phyloP scores from a whole-genome alignment of 75 land plant genomes.

The Pinus taeda region DNA sequence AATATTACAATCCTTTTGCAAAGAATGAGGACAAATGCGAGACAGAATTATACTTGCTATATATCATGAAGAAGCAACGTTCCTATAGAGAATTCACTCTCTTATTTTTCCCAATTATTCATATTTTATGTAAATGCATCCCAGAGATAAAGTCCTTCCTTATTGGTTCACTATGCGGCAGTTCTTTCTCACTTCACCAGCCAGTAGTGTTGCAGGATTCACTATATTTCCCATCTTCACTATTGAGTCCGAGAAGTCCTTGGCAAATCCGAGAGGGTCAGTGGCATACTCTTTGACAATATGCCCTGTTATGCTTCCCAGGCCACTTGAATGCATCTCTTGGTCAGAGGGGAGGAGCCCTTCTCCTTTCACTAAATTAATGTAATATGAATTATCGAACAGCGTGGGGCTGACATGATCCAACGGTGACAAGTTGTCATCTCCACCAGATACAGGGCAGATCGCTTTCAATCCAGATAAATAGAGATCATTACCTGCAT shows the following conservation, averaged over 20 bases:
- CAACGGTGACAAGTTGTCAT: constrained; percentile 46
- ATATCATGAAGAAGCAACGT: too few relatives aligned
- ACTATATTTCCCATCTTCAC: constrained; percentile 74
- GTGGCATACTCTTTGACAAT: constrained; percentile 41
- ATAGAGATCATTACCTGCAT: constrained; percentile 15
- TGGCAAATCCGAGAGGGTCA: constrained; percentile 39
- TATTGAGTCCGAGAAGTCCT: constrained; percentile 70
- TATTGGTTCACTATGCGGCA: constrained; percentile 58
- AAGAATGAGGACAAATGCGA: too few relatives aligned
- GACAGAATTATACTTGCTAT: too few relatives aligned
- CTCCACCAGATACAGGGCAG: constrained; percentile 43
- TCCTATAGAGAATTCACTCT: too few relatives aligned
- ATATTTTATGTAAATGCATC: too few relatives aligned
- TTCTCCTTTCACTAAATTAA: constrained; percentile 34
- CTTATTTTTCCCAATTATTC: too few relatives aligned
- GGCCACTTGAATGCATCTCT: too few relatives aligned
- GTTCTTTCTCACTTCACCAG: constrained; percentile 75
- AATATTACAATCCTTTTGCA: too few relatives aligned
- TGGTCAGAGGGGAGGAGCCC: constrained; percentile 61
- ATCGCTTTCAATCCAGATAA: constrained; percentile 29
- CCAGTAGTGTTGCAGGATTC: constrained; percentile 26
- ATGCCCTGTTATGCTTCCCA: constrained; percentile 25
- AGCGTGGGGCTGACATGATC: constrained; percentile 58
- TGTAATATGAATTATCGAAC: constrained; percentile 75
- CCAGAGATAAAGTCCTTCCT: neutral